Evolutionary conservation across 305 asterid genomes (phyloP), one percentile per base, ranked within the genome.

Genomic region (Solanum aculeatissimum): DNA sequence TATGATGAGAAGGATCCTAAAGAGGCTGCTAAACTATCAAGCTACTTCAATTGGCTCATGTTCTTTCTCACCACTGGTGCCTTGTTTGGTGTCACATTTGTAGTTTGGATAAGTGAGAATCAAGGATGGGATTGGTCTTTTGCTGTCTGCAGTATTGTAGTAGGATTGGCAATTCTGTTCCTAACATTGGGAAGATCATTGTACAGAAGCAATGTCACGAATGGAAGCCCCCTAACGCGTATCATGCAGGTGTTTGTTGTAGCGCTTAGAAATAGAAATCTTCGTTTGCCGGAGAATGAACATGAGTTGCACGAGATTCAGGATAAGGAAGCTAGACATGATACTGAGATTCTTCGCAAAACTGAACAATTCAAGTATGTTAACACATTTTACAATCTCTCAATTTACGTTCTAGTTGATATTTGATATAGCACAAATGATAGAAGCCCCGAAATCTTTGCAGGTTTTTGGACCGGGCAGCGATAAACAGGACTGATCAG

Each of bases 111-210:
- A 32, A 91, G 92, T 84, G 85, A 90, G 43, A 94, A 89, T 77
- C 86, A 68, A 21, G 98, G 98, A 15, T 94, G 95, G 98, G 97
- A 91, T 87, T 92, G 95, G 97, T 85, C 95, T 4, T 94, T 94
- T 47, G 91, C 92, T 47, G 87, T 92, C 45, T 93, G 94, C 45
- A 83, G 92, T 23, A 15, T 91, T 35, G 93, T 94, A 77, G 89
- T 91, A 23, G 85, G 83, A 1, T 23, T 87, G 23, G 85, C 92
- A n/a, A 47, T 94, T 54, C 7, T 91, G 68, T 90, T 89, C 45
- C 88, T 94, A 21, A 45, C 80, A 66, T 82, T 93, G 91, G 97
- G 97, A 53, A 91, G 71, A 29, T 89, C 95, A 6, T 38, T 65
- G 62, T 94, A 89, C 40, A 89, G 91, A 19, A 86, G 84, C 79